These are phyloP conservation scores for Eutrema salsugineum DNA, from an alignment of 441 rosid genomes.

Conservation along the genomic window DNA sequence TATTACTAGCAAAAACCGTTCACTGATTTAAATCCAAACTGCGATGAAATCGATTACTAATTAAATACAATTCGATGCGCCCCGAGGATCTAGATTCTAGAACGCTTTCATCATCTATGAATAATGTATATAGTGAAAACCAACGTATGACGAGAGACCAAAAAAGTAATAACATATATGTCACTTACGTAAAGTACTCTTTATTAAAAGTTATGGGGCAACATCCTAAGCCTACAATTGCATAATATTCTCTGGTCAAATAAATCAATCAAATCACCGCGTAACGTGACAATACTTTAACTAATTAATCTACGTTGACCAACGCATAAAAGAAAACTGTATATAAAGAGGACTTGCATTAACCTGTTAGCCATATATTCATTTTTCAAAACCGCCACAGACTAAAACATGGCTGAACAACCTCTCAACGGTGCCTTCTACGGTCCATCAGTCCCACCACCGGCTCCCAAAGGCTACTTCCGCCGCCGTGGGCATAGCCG, in stretches of 20 bases:
- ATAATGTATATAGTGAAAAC: background rate
- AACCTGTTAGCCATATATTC: slow-evolving; percentile 1
- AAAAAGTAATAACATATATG: background rate
- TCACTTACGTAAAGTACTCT: background rate
- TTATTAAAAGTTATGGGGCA: slow-evolving; percentile 16
- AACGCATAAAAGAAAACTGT: slow-evolving; percentile 3
- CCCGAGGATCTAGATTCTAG: slow-evolving; percentile 4
- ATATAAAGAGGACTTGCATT: slow-evolving; percentile 12
- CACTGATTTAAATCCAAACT: too few species aligned
- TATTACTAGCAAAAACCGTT: too few species aligned
- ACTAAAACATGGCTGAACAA: slow-evolving; percentile 47
- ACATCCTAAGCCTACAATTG: slow-evolving; percentile 28
- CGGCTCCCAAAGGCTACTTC: slow-evolving; percentile 42
- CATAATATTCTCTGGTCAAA: slow-evolving; percentile 28
- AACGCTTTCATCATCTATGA: background rate
- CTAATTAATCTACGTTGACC: background rate
- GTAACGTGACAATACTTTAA: slow-evolving; percentile 19
- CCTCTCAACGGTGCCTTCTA: slow-evolving; percentile 60
- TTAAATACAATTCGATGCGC: background rate
- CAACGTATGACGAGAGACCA: slow-evolving; percentile 2
- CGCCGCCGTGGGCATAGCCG: slow-evolving; percentile 47
- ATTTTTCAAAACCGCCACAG: background rate
- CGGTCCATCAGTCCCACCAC: slow-evolving; percentile 59
- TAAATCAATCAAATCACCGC: slow-evolving; percentile 14
- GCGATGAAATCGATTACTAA: too few species aligned